These are phyloP conservation scores for Paraleonurus japonicus DNA, from an alignment of 257 asterid species.

Conservation along the genomic window DNA sequence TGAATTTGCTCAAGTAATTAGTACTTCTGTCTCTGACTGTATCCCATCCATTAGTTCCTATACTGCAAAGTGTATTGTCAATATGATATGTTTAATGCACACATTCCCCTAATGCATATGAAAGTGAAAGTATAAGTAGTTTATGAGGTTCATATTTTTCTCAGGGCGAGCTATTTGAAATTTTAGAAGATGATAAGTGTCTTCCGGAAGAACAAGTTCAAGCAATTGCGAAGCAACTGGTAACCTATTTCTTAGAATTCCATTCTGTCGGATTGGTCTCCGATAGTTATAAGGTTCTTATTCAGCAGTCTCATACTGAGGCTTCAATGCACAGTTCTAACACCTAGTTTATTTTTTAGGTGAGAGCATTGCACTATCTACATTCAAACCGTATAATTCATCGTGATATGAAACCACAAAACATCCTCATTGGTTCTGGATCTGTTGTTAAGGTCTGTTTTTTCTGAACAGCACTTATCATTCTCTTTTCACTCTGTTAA, in stretches of 20 bases:
- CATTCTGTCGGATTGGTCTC: conserved; percentile 11
- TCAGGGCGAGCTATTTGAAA: conserved; percentile 97
- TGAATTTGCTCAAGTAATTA: conserved; percentile 83
- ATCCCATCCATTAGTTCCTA: conserved; percentile 12
- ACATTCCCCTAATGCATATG: not conserved
- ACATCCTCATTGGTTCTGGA: conserved; percentile 95
- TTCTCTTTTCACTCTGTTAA: conserved; percentile 12
- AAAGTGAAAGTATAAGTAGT: conserved; percentile 15
- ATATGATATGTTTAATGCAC: conserved; percentile 1
- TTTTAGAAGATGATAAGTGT: conserved; percentile 97
- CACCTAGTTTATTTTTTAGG: conserved; percentile 44
- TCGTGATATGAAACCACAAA: conserved; percentile 99
- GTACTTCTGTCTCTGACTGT: conserved; percentile 11
- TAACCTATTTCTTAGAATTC: conserved; percentile 28
- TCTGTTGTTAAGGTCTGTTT: conserved; percentile 81
- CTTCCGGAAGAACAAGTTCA: conserved; percentile 99
- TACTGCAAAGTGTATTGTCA: not conserved
- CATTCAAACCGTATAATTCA: conserved; percentile 98
- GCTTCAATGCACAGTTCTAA: conserved; percentile 15
- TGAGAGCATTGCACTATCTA: conserved; percentile 87
- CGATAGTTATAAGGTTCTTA: conserved; percentile 14
- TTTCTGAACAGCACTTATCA: not conserved
- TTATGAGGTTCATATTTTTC: conserved; percentile 27
- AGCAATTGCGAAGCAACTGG: conserved; percentile 98
- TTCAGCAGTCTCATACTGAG: not conserved